Evolutionary conservation across 148 eudicot genomes (phyloP).

Genomic region (Chenopodium formosanum): DNA sequence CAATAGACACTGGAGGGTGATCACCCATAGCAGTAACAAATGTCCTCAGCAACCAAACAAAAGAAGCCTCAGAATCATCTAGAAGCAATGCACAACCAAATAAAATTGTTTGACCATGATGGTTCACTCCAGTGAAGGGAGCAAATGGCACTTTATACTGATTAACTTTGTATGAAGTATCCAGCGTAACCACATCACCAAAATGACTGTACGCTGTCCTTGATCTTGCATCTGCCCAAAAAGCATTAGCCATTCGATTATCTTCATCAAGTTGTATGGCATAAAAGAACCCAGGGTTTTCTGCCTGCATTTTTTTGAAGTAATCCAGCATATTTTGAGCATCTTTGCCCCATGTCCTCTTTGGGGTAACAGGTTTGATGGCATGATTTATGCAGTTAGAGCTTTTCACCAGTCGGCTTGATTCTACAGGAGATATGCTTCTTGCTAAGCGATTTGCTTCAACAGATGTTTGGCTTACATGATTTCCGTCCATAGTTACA

Average conservation of each 20-base stretch:
- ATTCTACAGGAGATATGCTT: slow-evolving; percentile 44
- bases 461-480: slow-evolving; percentile 41
- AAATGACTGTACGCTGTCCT: slow-evolving; percentile 78
- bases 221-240: slow-evolving; percentile 93
- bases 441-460: slow-evolving; percentile 44
- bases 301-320: slow-evolving; percentile 90
- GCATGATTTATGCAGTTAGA: slow-evolving; percentile 37
- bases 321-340: slow-evolving; percentile 88
- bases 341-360: slow-evolving; percentile 73
- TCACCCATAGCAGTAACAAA: slow-evolving; percentile 89
- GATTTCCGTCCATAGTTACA: slow-evolving; percentile 41
- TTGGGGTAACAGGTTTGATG: slow-evolving; percentile 38
- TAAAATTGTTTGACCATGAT: slow-evolving; percentile 79
- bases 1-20: slow-evolving; percentile 60
- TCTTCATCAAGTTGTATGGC: slow-evolving; percentile 91
- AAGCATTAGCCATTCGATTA: slow-evolving; percentile 78
- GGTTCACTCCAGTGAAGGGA: slow-evolving; percentile 85
- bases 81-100: slow-evolving; percentile 86
- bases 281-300: slow-evolving; percentile 90
- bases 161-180: slow-evolving; percentile 64
- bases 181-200: slow-evolving; percentile 74
- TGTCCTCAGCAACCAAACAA: slow-evolving; percentile 77
- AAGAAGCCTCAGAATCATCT: slow-evolving; percentile 92
- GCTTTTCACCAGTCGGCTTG: slow-evolving; percentile 44
- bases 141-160: slow-evolving; percentile 77